Evolutionary conservation across 345 rosid genomes (phyloP), one percentile per base, ranked within the genome.

Genomic region (Anacardium occidentale): DNA sequence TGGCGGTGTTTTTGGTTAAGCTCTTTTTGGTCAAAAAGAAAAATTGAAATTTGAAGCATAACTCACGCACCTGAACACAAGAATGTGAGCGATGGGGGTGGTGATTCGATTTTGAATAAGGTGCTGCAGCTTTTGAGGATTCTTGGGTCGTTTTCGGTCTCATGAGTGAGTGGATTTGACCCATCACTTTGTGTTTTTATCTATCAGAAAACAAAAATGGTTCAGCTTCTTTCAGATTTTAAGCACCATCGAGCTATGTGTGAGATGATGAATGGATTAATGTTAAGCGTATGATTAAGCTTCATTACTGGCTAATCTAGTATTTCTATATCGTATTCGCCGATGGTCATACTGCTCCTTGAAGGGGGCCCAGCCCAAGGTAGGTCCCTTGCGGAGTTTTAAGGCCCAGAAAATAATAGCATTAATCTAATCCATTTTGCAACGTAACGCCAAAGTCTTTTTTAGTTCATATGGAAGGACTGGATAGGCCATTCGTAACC

Each of bases 61-160:
- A 26, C 70, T 63, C 78, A 70, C 15, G 75, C 74, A 59, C 76
- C 74, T 63, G 66, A 22, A 52, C 57, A 44, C 56, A 4, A 67
- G 22, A 72, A 56, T 22, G 69, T 26, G 59, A 66, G 75, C 51
- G 68, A 64, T 67, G 62, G 75, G 66, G 70, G 72, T 63, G 32
- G 32, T 55, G 29, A 70, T 47, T 72, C 60, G 70, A 53, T 72
- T 64, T 68, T 62, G 78, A 74, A 64, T 58, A 51, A 58, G 75
- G 47, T 75, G 66, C 15, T 50, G 6, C 18, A 45, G 66, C 79
- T 81, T 79, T 84, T 77, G 52, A 81, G 77, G 76, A 78, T 79
- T 72, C 83, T 81, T 75, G 64, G 71, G 84, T 78, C 83, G 60
- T 75, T 79, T 84, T 84, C 83, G n/a, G 69, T 67, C 20, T 24